phyloP scores from a whole-genome alignment of 495 filamentous ascomycete species.

The Cercophora samala region DNA sequence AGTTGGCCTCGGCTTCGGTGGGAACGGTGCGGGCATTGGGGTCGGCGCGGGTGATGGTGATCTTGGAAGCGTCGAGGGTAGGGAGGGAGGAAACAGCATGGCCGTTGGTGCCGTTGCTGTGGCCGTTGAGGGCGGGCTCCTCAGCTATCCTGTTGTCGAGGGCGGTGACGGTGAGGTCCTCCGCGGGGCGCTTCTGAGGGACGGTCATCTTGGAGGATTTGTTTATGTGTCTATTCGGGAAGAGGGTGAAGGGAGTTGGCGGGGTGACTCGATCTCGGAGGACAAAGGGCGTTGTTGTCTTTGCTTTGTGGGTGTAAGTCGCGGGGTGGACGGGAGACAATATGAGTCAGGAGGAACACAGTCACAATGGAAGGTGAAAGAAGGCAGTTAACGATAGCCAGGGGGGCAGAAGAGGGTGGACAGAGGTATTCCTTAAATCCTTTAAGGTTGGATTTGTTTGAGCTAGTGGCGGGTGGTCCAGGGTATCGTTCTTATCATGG shows the following conservation, averaged over 20 bases:
- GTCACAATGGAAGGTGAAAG: neutral
- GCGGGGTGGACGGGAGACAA: neutral
- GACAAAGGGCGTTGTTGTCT: constrained; percentile 6
- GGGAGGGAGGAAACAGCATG: constrained; percentile 26
- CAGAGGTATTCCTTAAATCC: constrained; percentile 1
- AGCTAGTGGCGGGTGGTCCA: constrained; percentile 1
- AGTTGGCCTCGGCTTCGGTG: constrained; percentile 46
- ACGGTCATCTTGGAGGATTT: constrained; percentile 16
- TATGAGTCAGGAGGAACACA: neutral
- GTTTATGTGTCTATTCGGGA: constrained; percentile 23
- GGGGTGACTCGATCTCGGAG: neutral
- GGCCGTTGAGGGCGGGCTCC: constrained; percentile 27
- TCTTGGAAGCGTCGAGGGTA: constrained; percentile 67
- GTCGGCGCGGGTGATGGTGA: constrained; percentile 62
- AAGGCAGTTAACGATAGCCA: neutral
- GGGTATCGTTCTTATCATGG: neutral
- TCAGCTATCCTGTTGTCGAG: constrained; percentile 41
- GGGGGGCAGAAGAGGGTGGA: neutral
- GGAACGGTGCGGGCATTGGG: constrained; percentile 67
- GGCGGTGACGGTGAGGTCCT: constrained; percentile 43
- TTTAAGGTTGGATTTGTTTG: constrained; percentile 5
- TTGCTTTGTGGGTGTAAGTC: neutral
- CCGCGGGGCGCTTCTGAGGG: constrained; percentile 18
- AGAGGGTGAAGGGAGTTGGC: constrained; percentile 3
- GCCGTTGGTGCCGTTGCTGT: constrained; percentile 30